These are phyloP conservation scores for Fusarium denticulatum DNA, from an alignment of 2,329 filamentous ascomycete species.

Conservation along the genomic window DNA sequence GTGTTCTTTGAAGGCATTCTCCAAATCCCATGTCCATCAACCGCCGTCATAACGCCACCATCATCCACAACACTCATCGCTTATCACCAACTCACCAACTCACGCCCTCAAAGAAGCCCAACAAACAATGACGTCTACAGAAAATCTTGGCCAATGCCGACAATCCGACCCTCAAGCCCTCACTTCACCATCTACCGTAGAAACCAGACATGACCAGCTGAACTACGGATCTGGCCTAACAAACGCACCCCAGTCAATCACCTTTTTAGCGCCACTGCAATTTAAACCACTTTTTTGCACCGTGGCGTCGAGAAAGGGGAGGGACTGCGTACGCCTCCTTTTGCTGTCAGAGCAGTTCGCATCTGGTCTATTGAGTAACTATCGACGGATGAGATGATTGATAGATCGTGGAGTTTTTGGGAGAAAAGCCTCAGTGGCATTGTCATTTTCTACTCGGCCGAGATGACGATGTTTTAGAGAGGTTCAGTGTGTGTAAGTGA, in stretches of 20 bases:
- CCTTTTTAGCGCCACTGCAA: neutral
- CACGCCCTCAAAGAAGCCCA: neutral
- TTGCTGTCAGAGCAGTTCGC: neutral
- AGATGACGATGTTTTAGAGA: neutral
- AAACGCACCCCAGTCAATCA: neutral
- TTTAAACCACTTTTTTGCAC: neutral
- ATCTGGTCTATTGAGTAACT: slow-evolving; percentile 7
- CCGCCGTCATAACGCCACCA: slow-evolving; percentile 1
- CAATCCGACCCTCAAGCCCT: neutral
- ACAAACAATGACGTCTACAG: neutral
- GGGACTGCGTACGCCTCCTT: neutral
- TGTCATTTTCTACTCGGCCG: neutral
- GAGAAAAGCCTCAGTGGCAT: neutral
- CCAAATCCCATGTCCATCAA: neutral
- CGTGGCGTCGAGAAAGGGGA: slow-evolving; percentile 17
- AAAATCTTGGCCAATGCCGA: slow-evolving; percentile 5
- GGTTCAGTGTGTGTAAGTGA: neutral
- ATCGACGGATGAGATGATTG: neutral
- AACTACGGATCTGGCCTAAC: neutral
- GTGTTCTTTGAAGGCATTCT: neutral
- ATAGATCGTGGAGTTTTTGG: neutral
- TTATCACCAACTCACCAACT: neutral
- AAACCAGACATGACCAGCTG: neutral
- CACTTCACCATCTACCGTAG: neutral
- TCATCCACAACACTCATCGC: neutral